Conservation (phyloP, 1,139 yeast genomes). For the Suhomyces ambrosiae region DNA sequence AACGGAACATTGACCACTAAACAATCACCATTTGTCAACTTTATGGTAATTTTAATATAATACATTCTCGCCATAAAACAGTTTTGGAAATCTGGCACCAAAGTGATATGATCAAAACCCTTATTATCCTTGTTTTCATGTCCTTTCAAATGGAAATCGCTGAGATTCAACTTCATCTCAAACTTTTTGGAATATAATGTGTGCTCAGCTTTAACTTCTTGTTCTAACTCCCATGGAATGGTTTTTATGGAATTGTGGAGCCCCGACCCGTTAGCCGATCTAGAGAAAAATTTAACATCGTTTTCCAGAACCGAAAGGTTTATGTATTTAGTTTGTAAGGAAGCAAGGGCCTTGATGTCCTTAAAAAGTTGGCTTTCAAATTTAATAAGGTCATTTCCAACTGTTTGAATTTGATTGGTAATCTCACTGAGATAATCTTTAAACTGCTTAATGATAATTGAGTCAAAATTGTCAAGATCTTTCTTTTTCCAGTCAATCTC, state of each 20-base stretch:
- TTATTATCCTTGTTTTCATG: constrained; percentile 22
- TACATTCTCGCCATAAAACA: constrained; percentile 57
- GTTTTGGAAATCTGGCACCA: constrained; percentile 60
- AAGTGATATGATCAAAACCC: constrained; percentile 36
- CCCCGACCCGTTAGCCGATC: constrained; percentile 22
- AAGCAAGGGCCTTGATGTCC: constrained; percentile 42
- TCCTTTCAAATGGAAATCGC: constrained; percentile 30
- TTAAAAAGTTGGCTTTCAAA: constrained; percentile 41
- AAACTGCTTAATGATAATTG: constrained; percentile 35
- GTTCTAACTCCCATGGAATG: constrained; percentile 30
- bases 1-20: constrained; percentile 42
- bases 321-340: constrained; percentile 36
- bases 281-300: constrained; percentile 20
- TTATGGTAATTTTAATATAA: constrained; percentile 38
- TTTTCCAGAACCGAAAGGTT: constrained; percentile 22
- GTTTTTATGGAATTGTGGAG: constrained; percentile 22
- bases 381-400: constrained; percentile 39
- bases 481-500: constrained; percentile 25
- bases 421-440: constrained; percentile 31
- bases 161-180: constrained; percentile 29
- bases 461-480: constrained; percentile 34
- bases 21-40: constrained; percentile 34
- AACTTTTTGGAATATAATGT: too few relatives aligned
- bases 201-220: too few relatives aligned
- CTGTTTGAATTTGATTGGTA: constrained; percentile 32